A percentile compares a stretch with the other conserved stretches of the same genome.
Conservation (phyloP, 2,329 filamentous ascomycete species). For the Verticillium klebahnii region DNA sequence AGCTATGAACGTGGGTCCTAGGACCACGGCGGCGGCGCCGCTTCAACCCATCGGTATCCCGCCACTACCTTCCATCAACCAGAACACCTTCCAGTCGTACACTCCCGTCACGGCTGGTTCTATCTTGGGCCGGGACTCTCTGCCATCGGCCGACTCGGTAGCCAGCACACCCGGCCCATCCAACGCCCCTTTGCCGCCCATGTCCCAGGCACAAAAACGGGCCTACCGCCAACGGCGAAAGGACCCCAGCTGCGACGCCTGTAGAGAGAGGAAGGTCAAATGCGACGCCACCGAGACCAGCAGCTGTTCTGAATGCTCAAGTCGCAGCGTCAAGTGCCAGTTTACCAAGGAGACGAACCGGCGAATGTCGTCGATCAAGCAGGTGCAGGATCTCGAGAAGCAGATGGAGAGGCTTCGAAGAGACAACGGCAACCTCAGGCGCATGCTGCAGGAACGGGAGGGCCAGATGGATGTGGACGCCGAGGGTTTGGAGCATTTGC, state of each 20-base stretch:
- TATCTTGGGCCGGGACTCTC: constrained; percentile 53
- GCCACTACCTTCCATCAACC: constrained; percentile 41
- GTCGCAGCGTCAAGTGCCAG: constrained; percentile 93
- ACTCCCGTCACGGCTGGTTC: constrained; percentile 44
- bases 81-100: constrained; percentile 46
- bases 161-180: constrained; percentile 48
- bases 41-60: constrained; percentile 51
- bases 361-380: constrained; percentile 98
- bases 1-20: constrained; percentile 46
- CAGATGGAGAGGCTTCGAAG: constrained; percentile 77
- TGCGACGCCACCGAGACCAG: constrained; percentile 96
- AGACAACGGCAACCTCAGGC: constrained; percentile 71
- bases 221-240: constrained; percentile 94
- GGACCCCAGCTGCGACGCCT: constrained; percentile 96
- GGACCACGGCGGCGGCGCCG: constrained; percentile 42
- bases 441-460: constrained; percentile 51
- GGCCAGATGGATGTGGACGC: constrained; percentile 45
- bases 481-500: constrained; percentile 42
- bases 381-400: constrained; percentile 94
- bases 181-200: constrained; percentile 27
- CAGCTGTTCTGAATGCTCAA: constrained; percentile 96
- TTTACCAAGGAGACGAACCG: constrained; percentile 99
- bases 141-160: constrained; percentile 55
- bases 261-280: constrained; percentile 78
- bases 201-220: constrained; percentile 71